These are phyloP conservation scores for Colletotrichum gigasporum DNA, from an alignment of 2,329 filamentous ascomycete genomes.

Conservation along the genomic window DNA sequence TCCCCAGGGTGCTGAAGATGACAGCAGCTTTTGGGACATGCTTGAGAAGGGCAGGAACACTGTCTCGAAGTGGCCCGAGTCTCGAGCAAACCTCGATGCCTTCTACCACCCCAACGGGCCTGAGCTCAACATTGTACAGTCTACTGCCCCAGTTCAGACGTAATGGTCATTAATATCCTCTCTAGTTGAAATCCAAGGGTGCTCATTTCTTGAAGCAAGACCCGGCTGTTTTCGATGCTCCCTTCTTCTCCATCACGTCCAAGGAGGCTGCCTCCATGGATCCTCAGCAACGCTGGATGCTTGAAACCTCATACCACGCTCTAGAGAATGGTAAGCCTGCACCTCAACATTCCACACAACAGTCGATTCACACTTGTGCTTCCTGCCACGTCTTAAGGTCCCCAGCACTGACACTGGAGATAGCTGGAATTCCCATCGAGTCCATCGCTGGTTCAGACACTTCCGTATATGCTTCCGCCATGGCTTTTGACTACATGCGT, in stretches of 20 bases:
- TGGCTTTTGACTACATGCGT: too few species aligned
- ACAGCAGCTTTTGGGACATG: constrained; percentile 44
- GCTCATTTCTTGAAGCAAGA: constrained; percentile 56
- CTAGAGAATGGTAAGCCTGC: constrained; percentile 46
- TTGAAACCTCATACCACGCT: constrained; percentile 45
- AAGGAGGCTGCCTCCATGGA: constrained; percentile 60
- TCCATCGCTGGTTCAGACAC: constrained; percentile 37
- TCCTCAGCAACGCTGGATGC: constrained; percentile 45
- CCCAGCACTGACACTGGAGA: constrained; percentile 39
- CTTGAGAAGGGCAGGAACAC: constrained; percentile 42
- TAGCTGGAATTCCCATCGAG: constrained; percentile 43
- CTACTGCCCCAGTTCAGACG: too few species aligned
- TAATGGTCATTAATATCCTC: too few species aligned
- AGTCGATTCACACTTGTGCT: too few species aligned
- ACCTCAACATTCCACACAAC: too few species aligned
- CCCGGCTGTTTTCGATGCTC: constrained; percentile 57
- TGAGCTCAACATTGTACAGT: too few species aligned
- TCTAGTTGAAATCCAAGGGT: constrained; percentile 16
- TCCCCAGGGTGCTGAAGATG: constrained; percentile 44
- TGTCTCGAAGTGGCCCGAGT: constrained; percentile 43
- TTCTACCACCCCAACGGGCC: constrained; percentile 38
- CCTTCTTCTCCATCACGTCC: constrained; percentile 60
- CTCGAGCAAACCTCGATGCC: constrained; percentile 39
- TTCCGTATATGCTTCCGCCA: too few species aligned
- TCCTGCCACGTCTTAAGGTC: constrained; percentile 10